Evolutionary conservation across 2,329 filamentous ascomycete species (phyloP).

Genomic region (Fusarium odoratissimum): DNA sequence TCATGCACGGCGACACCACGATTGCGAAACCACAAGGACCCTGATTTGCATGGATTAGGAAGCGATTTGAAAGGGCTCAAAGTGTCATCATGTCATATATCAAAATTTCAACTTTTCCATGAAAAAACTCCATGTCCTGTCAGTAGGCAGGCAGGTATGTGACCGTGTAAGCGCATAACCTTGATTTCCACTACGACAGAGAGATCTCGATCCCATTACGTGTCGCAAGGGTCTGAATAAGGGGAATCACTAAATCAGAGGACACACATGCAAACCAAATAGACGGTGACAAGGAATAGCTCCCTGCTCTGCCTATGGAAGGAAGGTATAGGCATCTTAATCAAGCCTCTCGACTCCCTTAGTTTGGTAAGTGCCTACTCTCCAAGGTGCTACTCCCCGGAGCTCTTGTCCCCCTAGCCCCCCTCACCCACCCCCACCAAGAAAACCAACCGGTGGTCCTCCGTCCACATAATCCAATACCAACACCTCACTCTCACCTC

Average conservation of each 20-base stretch:
- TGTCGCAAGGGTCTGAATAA: slow-evolving; percentile 20
- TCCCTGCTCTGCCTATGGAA: not conserved
- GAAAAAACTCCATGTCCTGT: slow-evolving; percentile 18
- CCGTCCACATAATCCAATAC: slow-evolving; percentile 28
- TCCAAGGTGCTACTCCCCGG: slow-evolving; percentile 2
- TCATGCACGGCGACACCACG: not conserved
- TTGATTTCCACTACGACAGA: slow-evolving; percentile 19
- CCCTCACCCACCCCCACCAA: not conserved
- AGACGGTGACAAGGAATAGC: slow-evolving; percentile 22
- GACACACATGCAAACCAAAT: not conserved
- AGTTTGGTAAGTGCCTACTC: not conserved
- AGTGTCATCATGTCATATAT: slow-evolving; percentile 8
- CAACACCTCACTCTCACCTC: not conserved
- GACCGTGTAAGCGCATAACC: slow-evolving; percentile 20
- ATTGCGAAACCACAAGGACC: slow-evolving; percentile 3
- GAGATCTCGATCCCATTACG: slow-evolving; percentile 34
- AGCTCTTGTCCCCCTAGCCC: slow-evolving; percentile 22
- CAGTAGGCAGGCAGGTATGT: not conserved
- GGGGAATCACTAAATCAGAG: not conserved
- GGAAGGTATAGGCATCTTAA: not conserved
- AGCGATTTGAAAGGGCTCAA: slow-evolving; percentile 2
- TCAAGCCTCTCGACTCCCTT: slow-evolving; percentile 10
- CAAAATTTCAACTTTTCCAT: slow-evolving; percentile 29
- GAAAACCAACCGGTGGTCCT: slow-evolving; percentile 32
- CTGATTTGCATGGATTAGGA: slow-evolving; percentile 17